These are phyloP conservation scores for Chlamydomonas sphaeroides DNA, from an alignment of 139 green algal genomes.

Conservation along the genomic window DNA sequence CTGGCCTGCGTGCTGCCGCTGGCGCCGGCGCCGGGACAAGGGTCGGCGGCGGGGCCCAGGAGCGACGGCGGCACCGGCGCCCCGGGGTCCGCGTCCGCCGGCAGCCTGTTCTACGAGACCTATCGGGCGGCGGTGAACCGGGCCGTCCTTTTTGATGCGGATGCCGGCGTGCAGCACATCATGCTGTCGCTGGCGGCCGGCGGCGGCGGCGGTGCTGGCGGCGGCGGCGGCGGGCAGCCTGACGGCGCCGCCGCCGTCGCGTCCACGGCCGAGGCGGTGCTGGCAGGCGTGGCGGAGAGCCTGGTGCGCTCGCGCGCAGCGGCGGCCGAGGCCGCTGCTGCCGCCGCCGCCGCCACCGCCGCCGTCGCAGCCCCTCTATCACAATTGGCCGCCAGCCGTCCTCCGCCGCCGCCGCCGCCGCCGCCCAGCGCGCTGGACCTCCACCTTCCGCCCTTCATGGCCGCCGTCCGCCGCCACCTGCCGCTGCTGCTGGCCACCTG, in stretches of 20 bases:
- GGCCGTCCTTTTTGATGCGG: slow-evolving; percentile 30
- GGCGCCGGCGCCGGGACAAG: background rate
- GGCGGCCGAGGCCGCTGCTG: background rate
- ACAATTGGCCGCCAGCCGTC: too few species aligned
- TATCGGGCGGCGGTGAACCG: slow-evolving; percentile 14
- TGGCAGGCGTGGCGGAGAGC: slow-evolving; percentile 20
- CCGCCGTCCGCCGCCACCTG: slow-evolving; percentile 15
- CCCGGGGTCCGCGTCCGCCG: background rate
- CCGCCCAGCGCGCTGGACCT: slow-evolving; percentile 9
- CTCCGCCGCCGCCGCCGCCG: background rate
- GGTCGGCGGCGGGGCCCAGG: too few species aligned
- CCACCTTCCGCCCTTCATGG: slow-evolving; percentile 25
- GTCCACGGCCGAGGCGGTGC: slow-evolving; percentile 18
- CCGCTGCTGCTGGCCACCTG: slow-evolving; percentile 16
- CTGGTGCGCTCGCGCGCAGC: background rate
- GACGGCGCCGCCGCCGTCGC: background rate
- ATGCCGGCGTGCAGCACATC: slow-evolving; percentile 4
- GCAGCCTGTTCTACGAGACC: slow-evolving; percentile 13
- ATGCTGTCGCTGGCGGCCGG: background rate
- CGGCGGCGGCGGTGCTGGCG: background rate
- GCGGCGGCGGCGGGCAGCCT: too few species aligned
- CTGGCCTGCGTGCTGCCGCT: slow-evolving; percentile 14
- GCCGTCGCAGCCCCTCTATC: too few species aligned
- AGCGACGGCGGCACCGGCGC: background rate
- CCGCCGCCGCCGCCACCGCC: background rate